These are phyloP conservation scores for Ophiocordyceps sinensis DNA, from an alignment of 2,329 filamentous ascomycete species.

Conservation along the genomic window DNA sequence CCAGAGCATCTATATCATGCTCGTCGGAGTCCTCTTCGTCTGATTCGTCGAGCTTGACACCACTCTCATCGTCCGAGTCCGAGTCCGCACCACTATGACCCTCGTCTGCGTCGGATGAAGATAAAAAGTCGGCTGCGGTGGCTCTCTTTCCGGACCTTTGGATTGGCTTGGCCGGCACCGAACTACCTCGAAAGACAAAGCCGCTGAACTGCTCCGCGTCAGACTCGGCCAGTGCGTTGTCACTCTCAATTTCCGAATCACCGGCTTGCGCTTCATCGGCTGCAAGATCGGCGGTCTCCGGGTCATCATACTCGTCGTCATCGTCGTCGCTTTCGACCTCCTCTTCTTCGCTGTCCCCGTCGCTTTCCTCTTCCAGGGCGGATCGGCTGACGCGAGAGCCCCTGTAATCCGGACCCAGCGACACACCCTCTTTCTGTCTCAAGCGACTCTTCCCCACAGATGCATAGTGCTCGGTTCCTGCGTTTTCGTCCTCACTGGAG, in stretches of 20 bases:
- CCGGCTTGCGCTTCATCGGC: conserved; percentile 32
- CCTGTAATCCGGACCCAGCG: conserved; percentile 66
- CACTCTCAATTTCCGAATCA: conserved; percentile 49
- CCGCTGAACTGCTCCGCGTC: conserved; percentile 72
- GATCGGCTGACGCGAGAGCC: conserved; percentile 62
- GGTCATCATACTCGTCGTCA: conserved; percentile 40
- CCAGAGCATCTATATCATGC: conserved; percentile 20
- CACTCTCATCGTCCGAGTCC: conserved; percentile 18
- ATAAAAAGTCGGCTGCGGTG: conserved; percentile 44
- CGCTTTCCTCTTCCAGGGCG: conserved; percentile 44
- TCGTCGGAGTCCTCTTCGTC: conserved; percentile 8
- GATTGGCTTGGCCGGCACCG: conserved; percentile 27
- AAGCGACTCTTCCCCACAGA: conserved; percentile 73
- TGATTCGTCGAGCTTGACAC: conserved; percentile 22
- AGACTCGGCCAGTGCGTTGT: conserved; percentile 64
- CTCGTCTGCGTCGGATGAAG: conserved; percentile 25
- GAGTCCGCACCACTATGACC: conserved; percentile 16
- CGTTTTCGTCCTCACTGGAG: conserved; percentile 33
- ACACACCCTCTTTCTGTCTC: conserved; percentile 52
- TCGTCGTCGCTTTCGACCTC: conserved; percentile 25
- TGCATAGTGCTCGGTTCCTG: conserved; percentile 77
- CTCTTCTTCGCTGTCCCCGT: conserved; percentile 35
- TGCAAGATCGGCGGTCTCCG: conserved; percentile 38
- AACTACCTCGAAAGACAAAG: conserved; percentile 51
- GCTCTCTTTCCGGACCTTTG: conserved; percentile 24